A percentile compares a stretch with the other conserved stretches of the same genome.
phyloP scores from a whole-genome alignment of 139 green algal genomes.

The Raphidocelis subcapitata region DNA sequence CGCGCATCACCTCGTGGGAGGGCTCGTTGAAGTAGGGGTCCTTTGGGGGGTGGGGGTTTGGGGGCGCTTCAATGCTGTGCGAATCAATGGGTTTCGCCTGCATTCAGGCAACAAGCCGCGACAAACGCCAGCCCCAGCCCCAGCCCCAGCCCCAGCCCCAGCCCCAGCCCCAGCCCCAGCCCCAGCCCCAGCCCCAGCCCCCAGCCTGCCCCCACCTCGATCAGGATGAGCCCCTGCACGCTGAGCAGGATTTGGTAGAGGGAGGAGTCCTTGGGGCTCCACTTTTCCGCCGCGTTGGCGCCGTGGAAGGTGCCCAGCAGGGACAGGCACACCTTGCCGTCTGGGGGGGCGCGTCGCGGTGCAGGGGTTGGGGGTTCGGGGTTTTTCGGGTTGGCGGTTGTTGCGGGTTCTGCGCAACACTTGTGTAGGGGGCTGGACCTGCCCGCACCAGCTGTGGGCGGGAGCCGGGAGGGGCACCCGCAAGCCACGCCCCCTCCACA shows the following conservation, averaged over 20 bases:
- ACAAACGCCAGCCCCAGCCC: no score
- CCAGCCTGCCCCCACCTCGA: constrained; percentile 14
- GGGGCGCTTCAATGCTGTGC: no score
- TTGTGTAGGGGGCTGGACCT: no score
- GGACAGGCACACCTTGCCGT: constrained; percentile 89
- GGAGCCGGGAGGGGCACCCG: background rate
- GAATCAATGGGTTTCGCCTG: no score
- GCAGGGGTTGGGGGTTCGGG: no score
- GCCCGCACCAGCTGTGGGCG: background rate
- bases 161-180: no score
- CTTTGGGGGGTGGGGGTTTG: background rate
- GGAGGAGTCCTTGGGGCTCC: constrained; percentile 60
- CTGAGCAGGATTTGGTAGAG: constrained; percentile 82
- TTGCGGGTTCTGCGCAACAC: no score
- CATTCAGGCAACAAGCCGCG: no score
- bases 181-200: no score
- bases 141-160: no score
- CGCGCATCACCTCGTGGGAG: constrained; percentile 53
- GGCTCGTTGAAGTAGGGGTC: constrained; percentile 66
- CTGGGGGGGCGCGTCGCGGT: background rate
- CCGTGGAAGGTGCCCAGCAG: constrained; percentile 84
- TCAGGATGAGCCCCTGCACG: constrained; percentile 61
- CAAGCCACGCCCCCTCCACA: background rate
- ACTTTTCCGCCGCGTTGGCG: constrained; percentile 65
- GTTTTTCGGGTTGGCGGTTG: no score